Percentiles rank a stretch among this genome's conserved stretches.
Conservation (phyloP, 2,329 filamentous ascomycete species). For the Fusarium guadeloupense region DNA sequence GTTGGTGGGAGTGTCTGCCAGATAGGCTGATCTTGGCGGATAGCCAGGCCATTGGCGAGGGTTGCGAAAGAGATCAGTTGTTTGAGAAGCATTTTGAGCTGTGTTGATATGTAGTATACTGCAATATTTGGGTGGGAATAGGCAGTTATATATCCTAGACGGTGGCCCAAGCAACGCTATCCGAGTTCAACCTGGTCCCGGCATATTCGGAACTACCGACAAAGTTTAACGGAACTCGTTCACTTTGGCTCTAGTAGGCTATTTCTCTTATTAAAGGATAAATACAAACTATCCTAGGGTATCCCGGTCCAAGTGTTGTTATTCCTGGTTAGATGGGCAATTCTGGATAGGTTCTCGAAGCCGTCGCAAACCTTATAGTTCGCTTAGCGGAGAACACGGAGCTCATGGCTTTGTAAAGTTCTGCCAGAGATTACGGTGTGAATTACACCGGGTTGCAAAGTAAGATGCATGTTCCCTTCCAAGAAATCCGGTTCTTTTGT, state of each 20-base stretch:
- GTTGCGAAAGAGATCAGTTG: constrained; percentile 11
- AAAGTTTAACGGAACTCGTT: too few species aligned
- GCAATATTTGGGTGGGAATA: neutral
- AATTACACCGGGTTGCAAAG: too few species aligned
- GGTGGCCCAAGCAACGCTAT: constrained; percentile 4
- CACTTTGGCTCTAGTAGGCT: too few species aligned
- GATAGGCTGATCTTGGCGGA: constrained; percentile 40
- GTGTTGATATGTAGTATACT: neutral
- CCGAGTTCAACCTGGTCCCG: neutral
- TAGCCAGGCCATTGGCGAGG: constrained; percentile 33
- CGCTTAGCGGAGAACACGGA: constrained; percentile 9
- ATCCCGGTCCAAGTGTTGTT: neutral
- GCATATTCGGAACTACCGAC: constrained; percentile 4
- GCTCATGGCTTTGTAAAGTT: neutral
- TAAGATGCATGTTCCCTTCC: neutral
- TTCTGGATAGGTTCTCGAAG: neutral
- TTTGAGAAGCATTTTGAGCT: constrained; percentile 12
- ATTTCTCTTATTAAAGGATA: neutral
- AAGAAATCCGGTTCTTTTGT: neutral
- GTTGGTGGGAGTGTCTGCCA: constrained; percentile 51
- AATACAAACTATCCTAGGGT: neutral
- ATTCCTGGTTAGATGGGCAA: constrained; percentile 8
- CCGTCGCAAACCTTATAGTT: constrained; percentile 18
- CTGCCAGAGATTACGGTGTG: neutral
- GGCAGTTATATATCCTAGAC: neutral